Evolutionary conservation across 2,329 filamentous ascomycete species (phyloP).

Genomic region (Madurella fahalii): DNA sequence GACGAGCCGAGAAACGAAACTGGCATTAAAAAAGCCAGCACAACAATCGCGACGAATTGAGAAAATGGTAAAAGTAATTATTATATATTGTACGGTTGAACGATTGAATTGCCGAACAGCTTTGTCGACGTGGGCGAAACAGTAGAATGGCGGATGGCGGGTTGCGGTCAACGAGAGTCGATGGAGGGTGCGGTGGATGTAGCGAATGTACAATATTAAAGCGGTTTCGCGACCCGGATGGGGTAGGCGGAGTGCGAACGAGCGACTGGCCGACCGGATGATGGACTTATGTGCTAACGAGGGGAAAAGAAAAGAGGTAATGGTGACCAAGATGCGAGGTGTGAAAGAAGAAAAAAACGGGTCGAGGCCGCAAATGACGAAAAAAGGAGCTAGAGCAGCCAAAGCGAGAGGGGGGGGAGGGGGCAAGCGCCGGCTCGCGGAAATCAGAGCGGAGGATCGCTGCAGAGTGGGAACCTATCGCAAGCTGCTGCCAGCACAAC

Average conservation of each 20-base stretch:
- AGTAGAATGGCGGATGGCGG: not conserved
- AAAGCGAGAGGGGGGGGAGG: conserved; percentile 2
- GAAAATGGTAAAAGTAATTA: not conserved
- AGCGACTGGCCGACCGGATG: conserved; percentile 14
- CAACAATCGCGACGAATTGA: not conserved
- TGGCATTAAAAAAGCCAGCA: conserved; percentile 2
- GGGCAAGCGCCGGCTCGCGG: conserved; percentile 5
- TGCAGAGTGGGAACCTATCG: conserved; percentile 14
- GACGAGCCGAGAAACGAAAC: not conserved
- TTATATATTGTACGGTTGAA: not conserved
- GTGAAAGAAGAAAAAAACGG: conserved; percentile 7
- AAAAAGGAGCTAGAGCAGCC: conserved; percentile 12
- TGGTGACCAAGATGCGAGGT: not conserved
- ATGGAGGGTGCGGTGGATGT: not conserved
- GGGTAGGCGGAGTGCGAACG: conserved; percentile 8
- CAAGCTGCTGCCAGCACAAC: conserved; percentile 5
- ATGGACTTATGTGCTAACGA: not conserved
- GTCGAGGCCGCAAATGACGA: conserved; percentile 13
- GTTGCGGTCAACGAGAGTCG: conserved; percentile 6
- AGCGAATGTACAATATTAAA: conserved; percentile 13
- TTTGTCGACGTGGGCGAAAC: not conserved
- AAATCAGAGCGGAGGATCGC: conserved; percentile 15
- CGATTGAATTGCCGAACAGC: not conserved
- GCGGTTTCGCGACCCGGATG: conserved; percentile 1
- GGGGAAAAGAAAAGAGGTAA: not conserved